These are phyloP conservation scores for Phalaenopsis hybrid DNA, from an alignment of 116 monocot species.

Conservation along the genomic window DNA sequence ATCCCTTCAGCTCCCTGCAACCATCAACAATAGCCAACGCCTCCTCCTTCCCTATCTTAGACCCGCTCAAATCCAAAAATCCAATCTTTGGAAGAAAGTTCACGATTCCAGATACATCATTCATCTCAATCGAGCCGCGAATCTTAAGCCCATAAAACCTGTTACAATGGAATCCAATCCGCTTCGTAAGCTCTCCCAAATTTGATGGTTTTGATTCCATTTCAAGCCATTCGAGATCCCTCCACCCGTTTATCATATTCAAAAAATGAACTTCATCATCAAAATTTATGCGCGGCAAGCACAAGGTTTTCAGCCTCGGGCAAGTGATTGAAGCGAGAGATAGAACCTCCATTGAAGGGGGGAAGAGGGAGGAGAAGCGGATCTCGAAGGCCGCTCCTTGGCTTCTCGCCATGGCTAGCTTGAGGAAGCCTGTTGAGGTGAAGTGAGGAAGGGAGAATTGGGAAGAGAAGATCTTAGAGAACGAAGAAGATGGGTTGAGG, in stretches of 20 bases:
- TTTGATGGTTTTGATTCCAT: constrained; percentile 28
- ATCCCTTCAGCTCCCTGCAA: constrained; percentile 18
- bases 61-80: constrained; percentile 15
- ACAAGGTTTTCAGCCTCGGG: constrained; percentile 16
- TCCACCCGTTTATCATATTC: constrained; percentile 20
- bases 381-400: constrained; percentile 14
- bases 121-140: constrained; percentile 17
- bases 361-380: constrained; percentile 16
- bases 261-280: constrained; percentile 27
- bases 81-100: constrained; percentile 14
- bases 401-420: constrained; percentile 13
- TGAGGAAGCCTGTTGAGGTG: constrained; percentile 17
- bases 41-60: constrained; percentile 18
- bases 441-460: too few species aligned
- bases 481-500: constrained; percentile 17
- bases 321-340: constrained; percentile 11
- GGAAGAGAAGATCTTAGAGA: too few species aligned
- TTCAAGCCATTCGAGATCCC: constrained; percentile 24
- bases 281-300: constrained; percentile 10
- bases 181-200: constrained; percentile 13
- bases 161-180: constrained; percentile 14
- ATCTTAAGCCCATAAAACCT: constrained; percentile 16
- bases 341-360: constrained; percentile 9
- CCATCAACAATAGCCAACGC: constrained; percentile 18
- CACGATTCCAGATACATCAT: constrained; percentile 17